Evolutionary conservation across 306 rosid species (phyloP), one percentile per base, ranked within the genome.

Genomic region (Lupinus albus): DNA sequence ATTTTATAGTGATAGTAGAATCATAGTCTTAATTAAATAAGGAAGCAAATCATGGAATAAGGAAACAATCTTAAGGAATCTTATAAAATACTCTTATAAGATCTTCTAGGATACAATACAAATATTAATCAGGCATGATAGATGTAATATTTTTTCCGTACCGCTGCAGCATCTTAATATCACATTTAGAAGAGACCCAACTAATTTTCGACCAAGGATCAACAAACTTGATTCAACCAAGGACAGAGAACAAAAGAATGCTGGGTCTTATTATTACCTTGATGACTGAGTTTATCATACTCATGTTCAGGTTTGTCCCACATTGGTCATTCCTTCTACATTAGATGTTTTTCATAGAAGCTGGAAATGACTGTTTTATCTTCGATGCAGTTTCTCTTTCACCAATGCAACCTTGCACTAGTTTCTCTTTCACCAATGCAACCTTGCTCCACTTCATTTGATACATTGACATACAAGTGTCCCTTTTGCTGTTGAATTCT

Each of bases 181-280:
- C 78, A 92, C 98, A 18, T 89, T 87, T 78, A 89, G 98, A 83
- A 85, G 98, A 42, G 98, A 92, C 71, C 98, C 98, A 8, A 92
- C 95, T 38, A 92, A 92, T 71, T 92, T 0, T 41, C 96, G 98
- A 59, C 98, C 98, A 10, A 83, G 98, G 73, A 92, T 92, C 73
- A 92, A 92, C 80, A 92, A 92, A 81, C 25, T 88, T 42, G 95
- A 89, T 21, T 92, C 98, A 18, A 80, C 98, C 3, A 92, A 92
- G 72, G 98, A 92, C 66, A 80, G 96, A 73, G 99, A 93, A 60
- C 99, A 93, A 47, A 93, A 93, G 69, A 9, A 76, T 36, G 97
- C 99, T 17, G 97, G 97, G 38, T 90, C 99, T 16, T 93, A 93
- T 58, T 93, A 93, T 84, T 93, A 93, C 74, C 88, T 93, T 59